phyloP scores from a whole-genome alignment of 169 alveolate genomes.

The Neospora caninum region DNA sequence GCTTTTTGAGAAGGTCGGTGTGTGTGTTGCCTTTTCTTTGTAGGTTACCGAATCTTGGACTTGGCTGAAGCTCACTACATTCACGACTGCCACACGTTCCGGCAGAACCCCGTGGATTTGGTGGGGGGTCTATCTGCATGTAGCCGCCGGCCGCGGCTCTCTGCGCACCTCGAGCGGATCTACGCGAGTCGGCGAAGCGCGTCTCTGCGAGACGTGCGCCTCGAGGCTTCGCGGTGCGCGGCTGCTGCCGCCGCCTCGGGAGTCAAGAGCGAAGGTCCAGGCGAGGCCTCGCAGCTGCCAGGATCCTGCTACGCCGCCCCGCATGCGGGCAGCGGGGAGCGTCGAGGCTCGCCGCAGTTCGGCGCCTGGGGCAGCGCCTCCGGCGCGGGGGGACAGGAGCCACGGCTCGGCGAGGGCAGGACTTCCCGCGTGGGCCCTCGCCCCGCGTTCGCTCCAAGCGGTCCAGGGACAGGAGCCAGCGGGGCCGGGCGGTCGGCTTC shows the following conservation, averaged over 20 bases:
- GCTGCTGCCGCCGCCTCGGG: neutral
- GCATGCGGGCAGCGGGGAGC: too few species aligned
- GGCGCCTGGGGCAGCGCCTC: neutral
- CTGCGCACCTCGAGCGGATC: neutral
- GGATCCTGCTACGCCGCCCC: too few species aligned
- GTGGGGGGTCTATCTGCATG: neutral
- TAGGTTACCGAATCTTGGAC: slow-evolving; percentile 14
- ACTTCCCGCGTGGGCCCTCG: too few species aligned
- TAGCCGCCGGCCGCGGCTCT: neutral
- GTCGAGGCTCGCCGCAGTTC: neutral
- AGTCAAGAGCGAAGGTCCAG: neutral
- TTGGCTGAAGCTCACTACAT: neutral
- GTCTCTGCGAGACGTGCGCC: too few species aligned
- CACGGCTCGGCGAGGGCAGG: neutral
- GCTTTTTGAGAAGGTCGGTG: neutral
- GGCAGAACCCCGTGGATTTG: slow-evolving; percentile 2
- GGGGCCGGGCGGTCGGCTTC: neutral
- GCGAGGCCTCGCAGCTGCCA: too few species aligned
- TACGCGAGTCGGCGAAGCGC: neutral
- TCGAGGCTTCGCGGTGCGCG: too few species aligned
- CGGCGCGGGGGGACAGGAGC: neutral
- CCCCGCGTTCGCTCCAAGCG: too few species aligned
- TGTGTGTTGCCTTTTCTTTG: neutral
- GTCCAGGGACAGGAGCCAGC: too few species aligned
- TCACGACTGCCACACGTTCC: slow-evolving; percentile 3